Evolutionary conservation across 2,329 filamentous ascomycete genomes (phyloP), one percentile per base, ranked within the genome.

Genomic region (Sarocladiaceae sp.): DNA sequence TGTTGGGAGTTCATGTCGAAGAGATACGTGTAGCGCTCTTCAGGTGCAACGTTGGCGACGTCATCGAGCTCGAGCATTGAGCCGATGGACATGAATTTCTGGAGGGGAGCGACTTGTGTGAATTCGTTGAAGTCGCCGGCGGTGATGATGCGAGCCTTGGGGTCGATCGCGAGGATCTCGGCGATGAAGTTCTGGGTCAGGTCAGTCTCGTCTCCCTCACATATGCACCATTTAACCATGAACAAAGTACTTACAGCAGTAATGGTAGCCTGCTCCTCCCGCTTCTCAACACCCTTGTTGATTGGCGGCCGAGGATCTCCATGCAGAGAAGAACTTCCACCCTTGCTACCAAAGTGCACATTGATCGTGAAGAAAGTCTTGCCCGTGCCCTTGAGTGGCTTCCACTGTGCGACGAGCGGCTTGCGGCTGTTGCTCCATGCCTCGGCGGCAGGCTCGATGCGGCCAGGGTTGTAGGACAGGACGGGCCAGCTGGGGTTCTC

Each of bases 91-190:
- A 70, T 61, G 56, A 88, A 87, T 1, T 68, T 69, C 54, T 73
- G 64, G 47, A 88, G 65, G 1, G 86, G 84, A 63, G 74, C 60
- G 10, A 83, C 84, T 55, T 84, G 83, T 4, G 77, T 64, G 62
- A 87, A 89, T 64, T 90, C 86, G 72, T 90, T 89, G 64, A 85
- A 89, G 67, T 90, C 86, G 23, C 86, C 86, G 0, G 80, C 78
- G 2, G 75, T 69, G 54, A 89, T 75, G 57, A 90, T 64, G 22
- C 71, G 71, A 0, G 86, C 84, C 15, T 75, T 66, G 11, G 71
- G 63, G 65, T 88, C 79, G 36, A 75, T 60, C 7, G 70, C 64
- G 18, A 88, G 75, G 57, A 90, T 82, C 53, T 78, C 53, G 2
- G 72, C 66, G 51, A 85, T 73, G 59, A 87, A 87, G 13, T 69